Conservation (phyloP, 148 eudicot genomes). For the Fallopia convolvulus region DNA sequence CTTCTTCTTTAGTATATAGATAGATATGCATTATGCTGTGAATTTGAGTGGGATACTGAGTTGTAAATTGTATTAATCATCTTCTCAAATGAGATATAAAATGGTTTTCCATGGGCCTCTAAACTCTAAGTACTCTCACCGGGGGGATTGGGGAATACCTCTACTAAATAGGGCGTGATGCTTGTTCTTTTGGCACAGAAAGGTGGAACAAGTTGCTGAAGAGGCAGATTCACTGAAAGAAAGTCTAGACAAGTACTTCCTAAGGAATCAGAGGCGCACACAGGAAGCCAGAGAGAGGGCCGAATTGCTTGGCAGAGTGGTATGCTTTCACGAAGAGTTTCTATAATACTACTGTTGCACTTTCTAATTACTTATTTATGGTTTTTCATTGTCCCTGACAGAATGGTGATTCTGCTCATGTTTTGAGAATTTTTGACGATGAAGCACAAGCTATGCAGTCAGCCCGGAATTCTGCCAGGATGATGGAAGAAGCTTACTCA, state of each 20-base stretch:
- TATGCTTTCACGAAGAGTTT: slow-evolving; percentile 22
- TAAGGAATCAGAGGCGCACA: slow-evolving; percentile 53
- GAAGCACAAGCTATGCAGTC: slow-evolving; percentile 94
- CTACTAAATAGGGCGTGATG: not conserved
- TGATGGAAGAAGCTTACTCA: slow-evolving; percentile 79
- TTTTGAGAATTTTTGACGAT: slow-evolving; percentile 86
- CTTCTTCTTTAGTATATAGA: too few relatives aligned
- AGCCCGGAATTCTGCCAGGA: slow-evolving; percentile 76
- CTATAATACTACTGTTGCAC: not conserved
- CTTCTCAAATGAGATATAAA: not conserved
- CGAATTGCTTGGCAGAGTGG: slow-evolving; percentile 81
- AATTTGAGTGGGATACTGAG: not conserved
- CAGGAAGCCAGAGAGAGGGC: slow-evolving; percentile 94
- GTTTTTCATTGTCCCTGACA: slow-evolving; percentile 28
- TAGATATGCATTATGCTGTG: not conserved
- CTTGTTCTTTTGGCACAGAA: slow-evolving; percentile 30
- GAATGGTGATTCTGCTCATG: slow-evolving; percentile 84
- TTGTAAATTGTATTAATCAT: not conserved
- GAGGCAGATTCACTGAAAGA: slow-evolving; percentile 86
- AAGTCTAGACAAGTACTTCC: slow-evolving; percentile 64
- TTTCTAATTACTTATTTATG: not conserved
- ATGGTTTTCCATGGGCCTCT: not conserved
- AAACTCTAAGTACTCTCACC: not conserved
- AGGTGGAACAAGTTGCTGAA: slow-evolving; percentile 92
- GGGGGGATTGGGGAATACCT: not conserved